Base-by-base conservation (phyloP, 352 stramenopile genomes). In the Globisporangium splendens region DNA sequence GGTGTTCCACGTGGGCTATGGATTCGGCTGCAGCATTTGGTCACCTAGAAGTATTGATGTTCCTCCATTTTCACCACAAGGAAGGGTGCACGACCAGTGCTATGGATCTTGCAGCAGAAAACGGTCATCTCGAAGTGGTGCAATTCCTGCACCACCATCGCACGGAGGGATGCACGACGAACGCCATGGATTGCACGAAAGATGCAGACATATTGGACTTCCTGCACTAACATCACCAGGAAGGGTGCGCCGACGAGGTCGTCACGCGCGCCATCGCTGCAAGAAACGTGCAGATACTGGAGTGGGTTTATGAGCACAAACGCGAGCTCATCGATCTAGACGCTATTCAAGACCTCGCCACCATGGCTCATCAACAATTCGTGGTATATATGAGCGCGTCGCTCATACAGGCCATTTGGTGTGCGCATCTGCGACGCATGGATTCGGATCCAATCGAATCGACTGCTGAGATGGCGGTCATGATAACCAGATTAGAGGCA, bases 101-200 rank as follows among this genome's bases (percentile, higher is more conserved):
- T 8, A 58, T 58, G 52, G 52, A 48, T n/a, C 43, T 58, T 41
- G 52, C 52, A 13, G 52, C 43, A 1, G 52, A 48, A 24, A 58
- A 58, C n/a, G 52, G 52, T 3, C 52, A 58, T 17, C 7, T 58
- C 5, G 52, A 58, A 5, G 43, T 58, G 14, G 8, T 58, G 17
- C 52, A 58, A 35, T 58, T 58, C 28, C 41, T 58, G 14, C 52
- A 58, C 43, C 41, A 58, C 39, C 24, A 58, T 35, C 52, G 52
- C 7, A 24, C 39, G 8, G 52, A 58, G 49, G 52, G 43, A n/a
- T 58, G 52, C 28, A 50, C 52, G 22, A 55, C 22, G 5, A 33
- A 17, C 15, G 52, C 39, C 3, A 58, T 58, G 52, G 52, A 50
- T 24, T 41, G 41, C 15, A 41, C 52, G 11, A 21, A 18, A 33